Conservation (phyloP, 2,329 filamentous ascomycete species). For the Fusarium sp. region DNA sequence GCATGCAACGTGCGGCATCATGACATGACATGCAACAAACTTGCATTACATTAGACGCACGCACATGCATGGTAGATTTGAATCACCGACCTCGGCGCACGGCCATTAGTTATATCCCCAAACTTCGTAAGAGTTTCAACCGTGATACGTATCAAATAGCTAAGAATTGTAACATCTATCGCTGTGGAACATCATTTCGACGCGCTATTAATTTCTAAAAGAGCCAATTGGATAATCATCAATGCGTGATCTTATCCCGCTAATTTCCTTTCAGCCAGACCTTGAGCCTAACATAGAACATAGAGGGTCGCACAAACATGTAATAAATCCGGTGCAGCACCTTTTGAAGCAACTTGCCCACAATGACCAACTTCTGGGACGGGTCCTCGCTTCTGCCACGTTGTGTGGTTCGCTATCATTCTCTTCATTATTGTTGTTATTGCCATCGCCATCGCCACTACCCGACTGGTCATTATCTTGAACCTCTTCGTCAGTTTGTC, state of each 20-base stretch:
- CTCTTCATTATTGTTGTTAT: neutral
- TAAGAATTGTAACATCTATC: conserved; percentile 5
- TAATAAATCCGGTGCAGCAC: neutral
- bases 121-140: neutral
- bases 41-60: conserved; percentile 1
- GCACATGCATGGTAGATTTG: neutral
- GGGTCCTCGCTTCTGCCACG: neutral
- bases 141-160: neutral
- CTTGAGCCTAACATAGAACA: neutral
- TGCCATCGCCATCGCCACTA: neutral
- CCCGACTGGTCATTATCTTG: neutral
- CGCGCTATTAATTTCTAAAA: neutral
- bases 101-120: neutral
- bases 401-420: neutral
- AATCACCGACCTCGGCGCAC: neutral
- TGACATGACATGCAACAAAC: neutral
- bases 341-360: neutral
- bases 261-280: neutral
- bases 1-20: neutral
- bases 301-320: no score
- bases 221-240: neutral
- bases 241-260: neutral
- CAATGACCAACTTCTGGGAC: neutral
- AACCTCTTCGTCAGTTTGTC: neutral
- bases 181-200: neutral